phyloP scores from a whole-genome alignment of 495 filamentous ascomycete genomes.

The Parathielavia appendiculata region DNA sequence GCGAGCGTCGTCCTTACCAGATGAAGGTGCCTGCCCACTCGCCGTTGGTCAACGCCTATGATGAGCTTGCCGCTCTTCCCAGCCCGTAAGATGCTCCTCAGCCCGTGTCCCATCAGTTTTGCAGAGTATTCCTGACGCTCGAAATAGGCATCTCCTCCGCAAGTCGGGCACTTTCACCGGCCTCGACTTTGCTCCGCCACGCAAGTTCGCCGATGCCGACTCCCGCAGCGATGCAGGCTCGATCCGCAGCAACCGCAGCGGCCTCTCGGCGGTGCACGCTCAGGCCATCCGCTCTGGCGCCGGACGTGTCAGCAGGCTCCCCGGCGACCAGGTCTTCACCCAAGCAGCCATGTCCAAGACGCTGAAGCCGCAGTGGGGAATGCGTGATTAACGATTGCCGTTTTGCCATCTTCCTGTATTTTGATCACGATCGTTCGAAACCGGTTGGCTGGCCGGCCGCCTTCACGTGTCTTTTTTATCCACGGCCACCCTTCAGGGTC shows the following conservation, averaged over 20 bases:
- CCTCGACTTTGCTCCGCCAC: constrained; percentile 92
- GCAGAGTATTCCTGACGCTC: constrained; percentile 12
- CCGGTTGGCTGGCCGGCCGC: constrained; percentile 11
- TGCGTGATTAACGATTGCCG: constrained; percentile 42
- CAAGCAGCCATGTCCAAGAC: constrained; percentile 61
- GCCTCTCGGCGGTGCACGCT: constrained; percentile 64
- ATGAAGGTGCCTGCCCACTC: constrained; percentile 63
- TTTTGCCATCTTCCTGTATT: neutral
- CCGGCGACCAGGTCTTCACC: constrained; percentile 76
- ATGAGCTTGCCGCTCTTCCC: constrained; percentile 78
- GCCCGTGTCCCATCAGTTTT: neutral
- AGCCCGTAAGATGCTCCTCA: constrained; percentile 70
- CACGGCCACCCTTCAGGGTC: neutral
- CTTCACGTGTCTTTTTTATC: neutral
- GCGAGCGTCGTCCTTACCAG: constrained; percentile 69
- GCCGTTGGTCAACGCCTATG: constrained; percentile 75
- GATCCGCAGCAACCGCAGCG: constrained; percentile 78
- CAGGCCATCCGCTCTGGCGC: constrained; percentile 81
- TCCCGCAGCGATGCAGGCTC: constrained; percentile 84
- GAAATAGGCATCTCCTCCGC: constrained; percentile 67
- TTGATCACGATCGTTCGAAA: constrained; percentile 8
- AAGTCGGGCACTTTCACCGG: constrained; percentile 86
- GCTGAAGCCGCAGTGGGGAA: constrained; percentile 75
- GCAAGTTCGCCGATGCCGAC: constrained; percentile 64
- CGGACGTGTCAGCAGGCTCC: constrained; percentile 83